A percentile compares a stretch with the other conserved stretches of the same genome.
These are phyloP conservation scores for Spatholobus suberectus DNA, from an alignment of 306 rosid species.

Conservation along the genomic window DNA sequence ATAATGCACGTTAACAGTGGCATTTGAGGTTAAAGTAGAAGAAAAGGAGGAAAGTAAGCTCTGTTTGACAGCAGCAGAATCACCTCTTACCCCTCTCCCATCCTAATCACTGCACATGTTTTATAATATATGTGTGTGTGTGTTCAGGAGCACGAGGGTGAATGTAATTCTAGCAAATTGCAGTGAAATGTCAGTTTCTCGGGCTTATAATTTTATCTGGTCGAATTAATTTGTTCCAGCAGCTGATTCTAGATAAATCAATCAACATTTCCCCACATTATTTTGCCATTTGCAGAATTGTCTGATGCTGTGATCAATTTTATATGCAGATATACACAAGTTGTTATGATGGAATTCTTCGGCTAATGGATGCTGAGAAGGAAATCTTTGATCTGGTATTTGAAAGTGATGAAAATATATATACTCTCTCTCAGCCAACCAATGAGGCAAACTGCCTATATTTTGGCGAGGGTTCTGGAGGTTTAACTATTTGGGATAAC, in stretches of 20 bases:
- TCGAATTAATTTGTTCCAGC: neutral
- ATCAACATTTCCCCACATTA: neutral
- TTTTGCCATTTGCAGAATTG: neutral
- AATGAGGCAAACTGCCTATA: slow-evolving; percentile 68
- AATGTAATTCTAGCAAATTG: neutral
- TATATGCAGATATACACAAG: slow-evolving; percentile 71
- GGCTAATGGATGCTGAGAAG: slow-evolving; percentile 88
- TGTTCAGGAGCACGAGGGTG: neutral
- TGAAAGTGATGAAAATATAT: slow-evolving; percentile 55
- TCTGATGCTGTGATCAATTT: slow-evolving; percentile 2
- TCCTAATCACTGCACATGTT: neutral
- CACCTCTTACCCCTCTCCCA: neutral
- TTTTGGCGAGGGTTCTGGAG: slow-evolving; percentile 73
- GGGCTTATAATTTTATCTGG: neutral
- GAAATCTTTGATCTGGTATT: slow-evolving; percentile 77
- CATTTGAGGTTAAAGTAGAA: neutral
- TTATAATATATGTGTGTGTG: neutral
- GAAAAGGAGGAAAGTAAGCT: neutral
- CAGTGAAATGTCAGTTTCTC: neutral
- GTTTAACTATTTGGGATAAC: slow-evolving; percentile 70
- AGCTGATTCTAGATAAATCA: neutral
- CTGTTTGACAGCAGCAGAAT: neutral
- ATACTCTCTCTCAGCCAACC: slow-evolving; percentile 62
- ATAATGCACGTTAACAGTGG: neutral
- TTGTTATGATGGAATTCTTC: slow-evolving; percentile 76